These are phyloP conservation scores for Pichia sp. DNA, from an alignment of 1,139 yeast genomes.

Conservation along the genomic window DNA sequence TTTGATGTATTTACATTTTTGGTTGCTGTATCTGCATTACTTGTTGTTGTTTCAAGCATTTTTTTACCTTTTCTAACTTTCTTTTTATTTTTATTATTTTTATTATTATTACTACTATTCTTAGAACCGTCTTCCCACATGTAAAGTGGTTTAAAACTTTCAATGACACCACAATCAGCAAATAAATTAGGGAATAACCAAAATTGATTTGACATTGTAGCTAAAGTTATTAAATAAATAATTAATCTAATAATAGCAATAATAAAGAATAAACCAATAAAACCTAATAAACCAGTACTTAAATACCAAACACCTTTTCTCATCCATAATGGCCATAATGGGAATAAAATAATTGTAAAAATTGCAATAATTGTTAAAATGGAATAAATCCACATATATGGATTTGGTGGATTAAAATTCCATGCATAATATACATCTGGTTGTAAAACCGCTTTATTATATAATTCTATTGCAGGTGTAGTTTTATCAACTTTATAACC, in stretches of 20 bases:
- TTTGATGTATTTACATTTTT: slow-evolving; percentile 1
- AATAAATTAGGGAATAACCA: slow-evolving; percentile 96
- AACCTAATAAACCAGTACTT: slow-evolving; percentile 68
- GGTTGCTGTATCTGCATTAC: background rate
- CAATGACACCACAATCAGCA: slow-evolving; percentile 91
- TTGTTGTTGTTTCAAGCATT: background rate
- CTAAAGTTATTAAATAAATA: slow-evolving; percentile 56
- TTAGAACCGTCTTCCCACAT: slow-evolving; percentile 61
- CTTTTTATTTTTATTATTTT: background rate
- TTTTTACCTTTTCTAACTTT: background rate
- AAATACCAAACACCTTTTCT: slow-evolving; percentile 87
- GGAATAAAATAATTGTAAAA: slow-evolving; percentile 79
- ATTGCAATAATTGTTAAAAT: slow-evolving; percentile 59
- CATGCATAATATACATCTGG: slow-evolving; percentile 84
- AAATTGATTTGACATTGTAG: slow-evolving; percentile 45
- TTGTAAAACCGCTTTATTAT: slow-evolving; percentile 61
- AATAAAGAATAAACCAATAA: slow-evolving; percentile 69
- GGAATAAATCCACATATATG: slow-evolving; percentile 59
- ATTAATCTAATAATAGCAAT: slow-evolving; percentile 76
- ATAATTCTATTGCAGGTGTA: slow-evolving; percentile 63
- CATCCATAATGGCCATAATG: slow-evolving; percentile 92
- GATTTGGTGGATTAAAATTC: slow-evolving; percentile 76
- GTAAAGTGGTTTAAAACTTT: slow-evolving; percentile 82
- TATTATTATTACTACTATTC: slow-evolving; percentile 22
- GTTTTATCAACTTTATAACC: slow-evolving; percentile 64